Evolutionary conservation across 176 grass and related monocot genomes (phyloP), one percentile per base, ranked within the genome.

Genomic region (Musa acuminata): DNA sequence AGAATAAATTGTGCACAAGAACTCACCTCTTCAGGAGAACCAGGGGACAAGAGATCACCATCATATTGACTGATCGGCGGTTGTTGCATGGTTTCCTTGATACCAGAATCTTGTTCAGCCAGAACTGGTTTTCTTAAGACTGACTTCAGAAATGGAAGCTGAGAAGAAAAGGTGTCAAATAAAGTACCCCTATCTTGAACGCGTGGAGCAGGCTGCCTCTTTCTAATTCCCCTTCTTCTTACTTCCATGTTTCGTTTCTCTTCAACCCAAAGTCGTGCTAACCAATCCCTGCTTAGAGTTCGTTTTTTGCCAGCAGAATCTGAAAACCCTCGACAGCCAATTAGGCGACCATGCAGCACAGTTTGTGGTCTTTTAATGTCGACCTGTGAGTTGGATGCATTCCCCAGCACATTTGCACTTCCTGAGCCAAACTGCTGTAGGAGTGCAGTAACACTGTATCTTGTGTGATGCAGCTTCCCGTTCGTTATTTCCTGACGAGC

Each of bases 1-100:
- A 3, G 11, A 24, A 49, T 17, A 48, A 50, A 16, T 9, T 8
- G 62, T 49, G 19, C 19, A 19, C 19, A 21, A 70, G 8, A 1
- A 51, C 77, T 79, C 68, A 67, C 77, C 77, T 79, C 77, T 19
- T 79, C 77, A 20, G 52, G 65, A 53, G 77, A 79, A 60, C 26
- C 71, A 58, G 77, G 66, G 27, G 26, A 51, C 8, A 69, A 57
- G 59, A 70, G 16, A 20, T 59, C 66, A 19, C 11, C 66, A 58
- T 59, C 52, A 60, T 79, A 71, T 26, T 79, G 52, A 79, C 77
- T 71, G 29, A 79, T 79, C 17, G 65, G 65, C 23, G 52, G 77
- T 17, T 71, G 27, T 17, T 55, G 25, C 24, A 70, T 16, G 55
- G 52, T 29, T 71, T 54, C 22, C 10, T 67, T 70, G 70, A 70